Conservation (phyloP, 306 rosid species). For the Delonix regia region DNA sequence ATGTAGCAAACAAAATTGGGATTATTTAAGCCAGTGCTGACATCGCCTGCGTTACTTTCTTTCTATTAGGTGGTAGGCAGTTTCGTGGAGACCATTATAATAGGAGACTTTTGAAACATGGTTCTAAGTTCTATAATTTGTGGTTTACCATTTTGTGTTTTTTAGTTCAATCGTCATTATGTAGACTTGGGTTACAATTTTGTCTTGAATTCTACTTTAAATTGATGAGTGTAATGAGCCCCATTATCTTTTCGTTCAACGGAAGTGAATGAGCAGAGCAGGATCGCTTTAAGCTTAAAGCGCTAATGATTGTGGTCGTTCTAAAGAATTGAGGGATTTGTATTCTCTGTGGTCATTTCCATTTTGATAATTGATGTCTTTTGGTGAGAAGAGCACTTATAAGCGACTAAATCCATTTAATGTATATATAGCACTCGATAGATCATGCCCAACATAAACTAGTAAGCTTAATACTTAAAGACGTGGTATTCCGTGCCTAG, state of each 20-base stretch:
- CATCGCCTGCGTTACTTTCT: constrained; percentile 10
- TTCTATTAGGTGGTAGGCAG: constrained; percentile 29
- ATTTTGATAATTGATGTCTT: background rate
- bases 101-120: constrained; percentile 4
- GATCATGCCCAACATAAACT: no score
- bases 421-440: no score
- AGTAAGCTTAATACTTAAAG: no score
- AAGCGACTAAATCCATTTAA: no score
- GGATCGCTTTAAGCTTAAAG: background rate
- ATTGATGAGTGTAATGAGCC: constrained; percentile 13
- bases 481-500: no score
- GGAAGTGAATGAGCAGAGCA: background rate
- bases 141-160: constrained; percentile 19
- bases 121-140: constrained; percentile 28
- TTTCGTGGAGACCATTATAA: constrained; percentile 2
- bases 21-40: constrained; percentile 59
- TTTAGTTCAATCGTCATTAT: constrained; percentile 21
- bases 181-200: constrained; percentile 41
- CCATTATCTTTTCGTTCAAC: background rate
- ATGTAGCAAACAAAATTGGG: constrained; percentile 92
- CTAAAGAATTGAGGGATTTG: background rate
- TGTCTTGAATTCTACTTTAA: constrained; percentile 30
- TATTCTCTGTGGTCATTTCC: background rate
- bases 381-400: background rate
- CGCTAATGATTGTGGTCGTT: background rate